Evolutionary conservation across 805 yeast genomes (phyloP).

Genomic region (Brettanomyces naardenensis): DNA sequence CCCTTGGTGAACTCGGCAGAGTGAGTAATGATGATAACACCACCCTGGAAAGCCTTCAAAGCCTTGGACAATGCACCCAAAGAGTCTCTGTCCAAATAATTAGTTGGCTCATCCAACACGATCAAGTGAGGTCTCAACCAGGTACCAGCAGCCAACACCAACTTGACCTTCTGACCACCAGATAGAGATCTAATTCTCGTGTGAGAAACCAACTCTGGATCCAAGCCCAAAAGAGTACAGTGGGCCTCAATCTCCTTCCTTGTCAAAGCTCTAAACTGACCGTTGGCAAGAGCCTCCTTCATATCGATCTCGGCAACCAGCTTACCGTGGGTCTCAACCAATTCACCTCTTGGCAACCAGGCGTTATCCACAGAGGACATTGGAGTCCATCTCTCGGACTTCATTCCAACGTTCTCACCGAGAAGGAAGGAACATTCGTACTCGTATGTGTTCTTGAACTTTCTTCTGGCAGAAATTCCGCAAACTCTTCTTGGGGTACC

Average conservation of each 20-base stretch:
- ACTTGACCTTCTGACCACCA: conserved; percentile 99
- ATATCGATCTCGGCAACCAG: conserved; percentile 99
- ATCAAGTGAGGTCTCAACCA: conserved; percentile 99
- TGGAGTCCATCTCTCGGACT: conserved; percentile 98
- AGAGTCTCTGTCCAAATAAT: conserved; percentile 98
- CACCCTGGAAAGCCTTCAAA: conserved; percentile 98
- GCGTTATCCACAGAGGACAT: conserved; percentile 99
- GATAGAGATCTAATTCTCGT: conserved; percentile 99
- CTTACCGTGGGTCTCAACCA: conserved; percentile 95
- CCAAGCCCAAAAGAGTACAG: conserved; percentile 98
- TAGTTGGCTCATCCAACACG: conserved; percentile 99
- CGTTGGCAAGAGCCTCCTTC: conserved; percentile 99
- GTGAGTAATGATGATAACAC: conserved; percentile 99
- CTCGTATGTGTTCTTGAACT: conserved; percentile 99
- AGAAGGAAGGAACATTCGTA: conserved; percentile 96
- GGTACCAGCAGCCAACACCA: conserved; percentile 99
- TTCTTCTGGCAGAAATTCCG: conserved; percentile 93
- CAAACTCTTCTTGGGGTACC: conserved; percentile 97
- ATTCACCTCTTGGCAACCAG: conserved; percentile 99
- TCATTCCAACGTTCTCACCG: conserved; percentile 99
- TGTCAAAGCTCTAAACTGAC: conserved; percentile 99
- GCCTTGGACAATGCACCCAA: conserved; percentile 99
- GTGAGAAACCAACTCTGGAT: conserved; percentile 98
- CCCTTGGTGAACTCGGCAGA: conserved; percentile 99
- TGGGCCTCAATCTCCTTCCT: conserved; percentile 99